Evolutionary conservation across 2,329 filamentous ascomycete species (phyloP).

Genomic region (Aspergillus sp.): DNA sequence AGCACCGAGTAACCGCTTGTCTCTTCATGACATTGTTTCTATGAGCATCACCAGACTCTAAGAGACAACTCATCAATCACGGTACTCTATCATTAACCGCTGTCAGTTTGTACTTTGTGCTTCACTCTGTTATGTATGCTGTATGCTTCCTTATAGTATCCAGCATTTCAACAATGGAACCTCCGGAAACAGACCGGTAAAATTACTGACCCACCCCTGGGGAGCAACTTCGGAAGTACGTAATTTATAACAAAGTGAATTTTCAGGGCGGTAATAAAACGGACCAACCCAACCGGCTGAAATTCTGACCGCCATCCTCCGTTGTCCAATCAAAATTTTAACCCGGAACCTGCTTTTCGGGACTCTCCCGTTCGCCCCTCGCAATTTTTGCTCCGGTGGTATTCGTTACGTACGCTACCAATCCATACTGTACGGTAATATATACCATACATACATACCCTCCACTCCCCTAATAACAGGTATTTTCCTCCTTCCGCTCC

Average conservation of each 20-base stretch:
- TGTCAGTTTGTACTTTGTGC: conserved; percentile 1
- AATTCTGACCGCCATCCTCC: conserved; percentile 18
- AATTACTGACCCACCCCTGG: conserved; percentile 16
- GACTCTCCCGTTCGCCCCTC: conserved; percentile 14
- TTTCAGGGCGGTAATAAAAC: no score
- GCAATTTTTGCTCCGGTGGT: conserved; percentile 8
- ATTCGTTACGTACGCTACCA: conserved; percentile 6
- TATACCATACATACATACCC: conserved; percentile 5
- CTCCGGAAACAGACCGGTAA: conserved; percentile 25
- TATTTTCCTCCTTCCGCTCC: conserved; percentile 15
- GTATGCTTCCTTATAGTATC: no score
- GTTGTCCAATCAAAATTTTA: not conserved
- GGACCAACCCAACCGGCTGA: conserved; percentile 1
- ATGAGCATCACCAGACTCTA: not conserved
- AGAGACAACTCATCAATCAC: conserved; percentile 7
- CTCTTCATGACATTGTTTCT: not conserved
- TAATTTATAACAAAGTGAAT: conserved; percentile 4
- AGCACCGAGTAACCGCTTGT: not conserved
- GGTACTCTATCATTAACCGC: not conserved
- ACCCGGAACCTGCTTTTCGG: conserved; percentile 19
- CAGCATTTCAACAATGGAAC: no score
- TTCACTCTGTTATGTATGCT: not conserved
- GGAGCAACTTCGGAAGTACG: conserved; percentile 19
- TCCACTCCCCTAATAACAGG: conserved; percentile 12
- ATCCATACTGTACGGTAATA: conserved; percentile 6